A percentile compares a stretch with the other conserved stretches of the same genome.
Evolutionary conservation across 2,329 filamentous ascomycete genomes (phyloP).

Genomic region (Cryphonectria radicalis): DNA sequence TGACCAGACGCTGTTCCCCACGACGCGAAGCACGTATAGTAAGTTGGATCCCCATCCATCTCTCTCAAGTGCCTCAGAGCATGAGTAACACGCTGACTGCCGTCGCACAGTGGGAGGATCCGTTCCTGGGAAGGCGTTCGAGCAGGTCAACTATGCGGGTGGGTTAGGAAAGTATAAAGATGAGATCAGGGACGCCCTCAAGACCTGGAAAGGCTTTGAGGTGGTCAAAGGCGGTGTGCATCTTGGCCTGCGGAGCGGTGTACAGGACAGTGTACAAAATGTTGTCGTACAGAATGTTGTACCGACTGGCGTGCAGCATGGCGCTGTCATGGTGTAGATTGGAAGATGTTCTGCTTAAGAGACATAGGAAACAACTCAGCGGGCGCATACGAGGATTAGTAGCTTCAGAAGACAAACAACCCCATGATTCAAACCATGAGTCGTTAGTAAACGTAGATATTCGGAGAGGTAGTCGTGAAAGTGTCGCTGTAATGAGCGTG

Average conservation of each 20-base stretch:
- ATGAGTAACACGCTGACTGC: constrained; percentile 32
- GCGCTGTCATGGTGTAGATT: background rate
- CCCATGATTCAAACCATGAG: background rate
- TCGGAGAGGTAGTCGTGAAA: background rate
- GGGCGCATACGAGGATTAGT: background rate
- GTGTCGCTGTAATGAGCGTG: background rate
- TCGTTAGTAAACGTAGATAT: background rate
- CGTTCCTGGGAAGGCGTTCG: constrained; percentile 56
- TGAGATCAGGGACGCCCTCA: constrained; percentile 41
- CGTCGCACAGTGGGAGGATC: constrained; percentile 52
- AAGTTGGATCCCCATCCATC: constrained; percentile 33
- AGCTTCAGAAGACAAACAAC: background rate
- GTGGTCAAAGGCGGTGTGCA: constrained; percentile 18
- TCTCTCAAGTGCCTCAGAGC: background rate
- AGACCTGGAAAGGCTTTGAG: constrained; percentile 42
- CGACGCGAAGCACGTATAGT: constrained; percentile 46
- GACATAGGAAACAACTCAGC: background rate
- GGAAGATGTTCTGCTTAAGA: background rate
- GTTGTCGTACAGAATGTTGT: background rate
- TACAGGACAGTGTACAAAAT: background rate
- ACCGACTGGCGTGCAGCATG: background rate
- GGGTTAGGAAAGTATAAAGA: constrained; percentile 43
- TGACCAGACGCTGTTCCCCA: constrained; percentile 53
- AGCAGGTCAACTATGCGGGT: constrained; percentile 54
- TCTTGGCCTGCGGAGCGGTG: background rate